These are phyloP conservation scores for Phlyctochytrium arcticum DNA, from an alignment of 192 early-diverging fungal species.

Conservation along the genomic window DNA sequence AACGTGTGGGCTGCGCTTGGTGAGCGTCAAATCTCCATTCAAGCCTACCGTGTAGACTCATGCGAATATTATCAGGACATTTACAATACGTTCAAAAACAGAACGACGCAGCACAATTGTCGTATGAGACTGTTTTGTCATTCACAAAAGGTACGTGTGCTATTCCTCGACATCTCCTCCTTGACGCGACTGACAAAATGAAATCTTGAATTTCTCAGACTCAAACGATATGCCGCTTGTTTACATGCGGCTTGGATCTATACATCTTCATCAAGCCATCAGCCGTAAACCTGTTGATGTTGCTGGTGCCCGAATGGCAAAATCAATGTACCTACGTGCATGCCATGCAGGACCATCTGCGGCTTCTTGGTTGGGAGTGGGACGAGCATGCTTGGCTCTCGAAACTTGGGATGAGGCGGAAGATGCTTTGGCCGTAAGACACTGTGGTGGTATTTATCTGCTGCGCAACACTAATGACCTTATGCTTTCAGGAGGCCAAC, in stretches of 20 bases:
- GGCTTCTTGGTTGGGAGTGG: constrained; percentile 50
- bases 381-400: constrained; percentile 46
- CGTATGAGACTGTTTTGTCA: constrained; percentile 55
- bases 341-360: constrained; percentile 34
- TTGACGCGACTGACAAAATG: not conserved
- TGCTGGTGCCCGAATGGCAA: constrained; percentile 36
- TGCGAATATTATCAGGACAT: constrained; percentile 20
- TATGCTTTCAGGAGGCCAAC: constrained; percentile 52
- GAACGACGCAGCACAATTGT: constrained; percentile 38
- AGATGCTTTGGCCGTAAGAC: constrained; percentile 46
- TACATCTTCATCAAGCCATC: constrained; percentile 34
- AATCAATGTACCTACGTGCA: constrained; percentile 51
- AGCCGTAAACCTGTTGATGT: constrained; percentile 9
- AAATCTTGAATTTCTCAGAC: constrained; percentile 18
- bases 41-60: not conserved
- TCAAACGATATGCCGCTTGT: constrained; percentile 40
- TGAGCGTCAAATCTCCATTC: not conserved
- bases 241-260: constrained; percentile 46
- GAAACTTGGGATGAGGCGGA: constrained; percentile 50
- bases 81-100: constrained; percentile 46
- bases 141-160: constrained; percentile 32
- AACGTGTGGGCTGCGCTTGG: constrained; percentile 53
- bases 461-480: not conserved
- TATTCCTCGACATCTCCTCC: not conserved
- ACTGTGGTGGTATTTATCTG: not conserved